A percentile compares a stretch with the other conserved stretches of the same genome.
Evolutionary conservation across 257 asterid genomes (phyloP).

Genomic region (Anisodus acutangulus): DNA sequence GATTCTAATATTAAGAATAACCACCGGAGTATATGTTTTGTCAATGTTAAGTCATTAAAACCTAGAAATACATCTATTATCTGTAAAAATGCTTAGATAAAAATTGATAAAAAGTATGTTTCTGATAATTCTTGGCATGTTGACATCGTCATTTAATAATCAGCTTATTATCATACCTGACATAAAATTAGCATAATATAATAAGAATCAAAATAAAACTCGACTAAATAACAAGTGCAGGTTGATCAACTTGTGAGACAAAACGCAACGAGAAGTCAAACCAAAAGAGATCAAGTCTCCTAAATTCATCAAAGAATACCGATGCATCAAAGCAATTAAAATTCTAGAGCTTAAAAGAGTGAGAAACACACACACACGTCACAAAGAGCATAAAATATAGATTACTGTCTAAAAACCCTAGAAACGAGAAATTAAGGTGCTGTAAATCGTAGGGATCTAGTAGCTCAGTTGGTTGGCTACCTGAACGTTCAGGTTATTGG

Average conservation of each 20-base stretch:
- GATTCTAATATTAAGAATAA: slow-evolving; percentile 12
- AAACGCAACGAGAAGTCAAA: background rate
- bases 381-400: too few relatives aligned
- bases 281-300: background rate
- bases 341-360: too few relatives aligned
- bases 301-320: background rate
- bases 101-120: background rate
- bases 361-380: too few relatives aligned
- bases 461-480: too few relatives aligned
- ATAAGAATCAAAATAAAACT: background rate
- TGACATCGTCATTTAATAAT: background rate
- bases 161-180: background rate
- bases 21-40: background rate
- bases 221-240: background rate
- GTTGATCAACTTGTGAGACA: background rate
- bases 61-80: background rate
- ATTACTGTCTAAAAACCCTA: too few relatives aligned
- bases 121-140: background rate
- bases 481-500: too few relatives aligned
- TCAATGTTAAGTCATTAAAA: background rate
- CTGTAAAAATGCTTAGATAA: background rate
- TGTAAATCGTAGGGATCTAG: too few relatives aligned
- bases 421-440: too few relatives aligned
- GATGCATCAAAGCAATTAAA: too few relatives aligned
- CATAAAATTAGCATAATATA: background rate